phyloP scores from a whole-genome alignment of 106 monocot species.

The Dendrobium officinale region DNA sequence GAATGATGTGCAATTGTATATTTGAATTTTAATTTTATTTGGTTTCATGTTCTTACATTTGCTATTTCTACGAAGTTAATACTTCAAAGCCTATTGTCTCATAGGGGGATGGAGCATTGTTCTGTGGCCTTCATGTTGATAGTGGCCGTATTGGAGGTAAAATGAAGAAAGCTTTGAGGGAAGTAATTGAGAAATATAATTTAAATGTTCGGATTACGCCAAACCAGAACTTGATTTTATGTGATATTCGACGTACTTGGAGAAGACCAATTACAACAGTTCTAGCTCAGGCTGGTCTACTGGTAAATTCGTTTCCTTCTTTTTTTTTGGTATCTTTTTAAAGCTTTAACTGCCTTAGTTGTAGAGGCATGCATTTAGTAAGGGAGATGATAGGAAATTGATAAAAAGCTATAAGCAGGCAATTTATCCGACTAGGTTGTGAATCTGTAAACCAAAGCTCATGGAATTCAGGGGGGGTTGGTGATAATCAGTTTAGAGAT shows the following conservation, averaged over 20 bases:
- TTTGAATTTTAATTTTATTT: neutral
- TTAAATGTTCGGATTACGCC: slow-evolving; percentile 73
- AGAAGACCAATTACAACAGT: slow-evolving; percentile 48
- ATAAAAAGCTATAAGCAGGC: neutral
- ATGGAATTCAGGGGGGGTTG: too few species aligned
- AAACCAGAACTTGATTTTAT: slow-evolving; percentile 88
- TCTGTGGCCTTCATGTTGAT: slow-evolving; percentile 91
- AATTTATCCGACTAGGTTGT: too few species aligned
- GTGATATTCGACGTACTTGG: slow-evolving; percentile 66
- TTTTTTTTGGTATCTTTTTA: neutral
- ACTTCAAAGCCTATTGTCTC: neutral
- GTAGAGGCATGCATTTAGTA: neutral
- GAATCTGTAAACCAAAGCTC: too few species aligned
- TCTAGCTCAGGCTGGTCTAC: slow-evolving; percentile 80
- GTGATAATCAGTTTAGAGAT: too few species aligned
- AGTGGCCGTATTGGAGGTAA: slow-evolving; percentile 79
- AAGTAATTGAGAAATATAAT: slow-evolving; percentile 89
- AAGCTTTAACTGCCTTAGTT: neutral
- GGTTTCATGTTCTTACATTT: neutral
- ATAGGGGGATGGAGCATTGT: slow-evolving; percentile 76
- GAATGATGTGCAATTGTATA: neutral
- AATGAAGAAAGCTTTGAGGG: slow-evolving; percentile 84
- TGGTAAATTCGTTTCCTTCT: slow-evolving; percentile 33
- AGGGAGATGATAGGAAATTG: neutral
- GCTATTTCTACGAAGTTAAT: too few species aligned